Base-by-base conservation (phyloP, 1,284 basidiomycete genomes). In the Rhizopogon hawkerae region DNA sequence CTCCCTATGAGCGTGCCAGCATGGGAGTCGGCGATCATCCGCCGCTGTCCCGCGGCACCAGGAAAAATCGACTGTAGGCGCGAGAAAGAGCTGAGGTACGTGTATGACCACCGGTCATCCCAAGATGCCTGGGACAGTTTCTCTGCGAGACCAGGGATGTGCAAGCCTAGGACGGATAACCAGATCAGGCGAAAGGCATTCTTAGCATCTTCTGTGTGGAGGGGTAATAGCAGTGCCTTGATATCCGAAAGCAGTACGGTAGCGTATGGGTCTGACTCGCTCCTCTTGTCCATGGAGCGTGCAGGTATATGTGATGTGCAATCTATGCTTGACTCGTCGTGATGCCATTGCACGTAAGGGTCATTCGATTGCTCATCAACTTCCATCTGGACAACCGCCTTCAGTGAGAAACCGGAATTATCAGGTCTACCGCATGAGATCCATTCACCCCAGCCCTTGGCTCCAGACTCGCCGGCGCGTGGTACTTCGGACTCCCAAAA, bases 211-310 rank as follows among this genome's bases (percentile, higher is more conserved):
- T 65, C 57, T 3, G 76, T 73, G 8, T 69, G 69, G 29, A 94
- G 59, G 29, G 77, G 61, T 48, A 90, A 69, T 16, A 97, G 73
- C 42, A 92, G 72, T 2, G 80, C 67, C 9, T 77, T 76, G 50
- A 96, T 76, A 61, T 97, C 93, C 39, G 78, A 73, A 64, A 93
- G 91, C 11, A 97, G 69, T 18, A 95, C 75, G 2, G 79, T 79
- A 1, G 83, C 73, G 63, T 86, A 93, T 0, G 92, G 91, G 63
- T 94, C 92, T 24, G 75, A 71, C 43, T 80, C 76, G 9, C 74
- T 72, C 5, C 70, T 73, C 5, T 77, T 74, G 51, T 84, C 77
- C 3, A 70, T 70, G 0, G 82, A 78, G 26, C 85, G 80, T 3
- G 75, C 70, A 7, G 91, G 83, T 1, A 79, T 62, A 24, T 66